Evolutionary conservation across 768 basidiomycete genomes (phyloP), one percentile per base, ranked within the genome.

Genomic region (Fibroporia radiculosa): DNA sequence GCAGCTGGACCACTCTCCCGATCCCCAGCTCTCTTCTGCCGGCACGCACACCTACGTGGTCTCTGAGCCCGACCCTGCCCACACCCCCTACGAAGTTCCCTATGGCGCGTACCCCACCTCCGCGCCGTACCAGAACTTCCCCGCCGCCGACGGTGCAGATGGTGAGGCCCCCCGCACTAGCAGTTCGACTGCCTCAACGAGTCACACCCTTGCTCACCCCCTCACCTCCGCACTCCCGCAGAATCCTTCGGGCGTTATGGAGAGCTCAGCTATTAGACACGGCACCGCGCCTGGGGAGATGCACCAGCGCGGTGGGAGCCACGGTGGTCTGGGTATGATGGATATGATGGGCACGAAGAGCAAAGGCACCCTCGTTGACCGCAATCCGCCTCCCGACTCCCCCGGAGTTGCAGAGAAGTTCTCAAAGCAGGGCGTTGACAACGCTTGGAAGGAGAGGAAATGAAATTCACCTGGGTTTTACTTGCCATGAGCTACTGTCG

Each of bases 1-100:
- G 59, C 73, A 82, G 54, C 53, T 64, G 45, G 77, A 82, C 53
- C 60, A 61, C 51, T 66, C 72, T 19, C 56, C 71, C 26, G 78
- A 82, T 54, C 73, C 76, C 1, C 58, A 67, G 47, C 36, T 64
- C 18, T 61, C 71, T 1, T 62, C 62, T 28, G 59, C 66, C 27
- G 78, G 76, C 26, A 69, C 71, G 24, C 78, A 72, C 46, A 81
- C 79, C 42, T 82, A 86, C 55, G 81, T 86, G 50, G 84, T 85
- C 50, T 84, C 81, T 25, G 71, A 82, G 58, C 84, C 84, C 29
- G 81, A 85, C 62, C 71, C 75, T 26, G 66, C 76, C 45, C 59
- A 78, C 44, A 73, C 69, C 33, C 74, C 75, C 25, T 84, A 84
- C 53, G 66, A 74, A 52, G 82, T 87, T n/a, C 84, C 84, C 1